Evolutionary conservation across 768 basidiomycete species (phyloP), one percentile per base, ranked within the genome.

Genomic region (Phaeotremella skinneri): DNA sequence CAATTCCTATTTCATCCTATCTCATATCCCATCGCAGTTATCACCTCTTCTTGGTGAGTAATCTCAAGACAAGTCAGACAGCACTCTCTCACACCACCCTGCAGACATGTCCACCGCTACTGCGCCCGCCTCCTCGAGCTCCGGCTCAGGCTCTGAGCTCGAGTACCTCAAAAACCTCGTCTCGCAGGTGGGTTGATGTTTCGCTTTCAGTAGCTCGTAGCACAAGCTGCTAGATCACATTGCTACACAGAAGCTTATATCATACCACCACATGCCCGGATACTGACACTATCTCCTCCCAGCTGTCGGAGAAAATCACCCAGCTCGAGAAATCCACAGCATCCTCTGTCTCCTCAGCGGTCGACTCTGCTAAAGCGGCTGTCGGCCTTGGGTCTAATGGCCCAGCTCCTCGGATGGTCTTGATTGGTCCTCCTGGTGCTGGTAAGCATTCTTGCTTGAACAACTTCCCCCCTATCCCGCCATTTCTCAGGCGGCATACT

Each of bases 391-490:
- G 26, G 16, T n/a, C 52, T 20, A 30, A 41, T 4, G 55, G 82
- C 84, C 70, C 89, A 90, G 80, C 85, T 90, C 68, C 68, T 61
- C 83, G 94, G 49, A 87, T 94, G 67, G 91, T 99, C 69, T 83
- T 99, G 68, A 81, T 99, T 66, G 96, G 96, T 55, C 96, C 96
- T 60, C 96, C 96, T 43, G 96, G 96, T 69, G 90, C 96, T 73
- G 94, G 94, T 94, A 68, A 64, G 87, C 32, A 20, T 59, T 31
- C 48, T 52, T 25, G 42, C 31, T 47, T 50, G 31, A 26, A n/a
- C 47, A 13, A 42, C 20, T 37, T 45, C 49, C 41, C 25, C 55
- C 9, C 7, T 32, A 39, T 32, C 45, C 32, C 31, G 29, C 25
- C 63, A 39, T 26, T 49, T 17, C n/a, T 49, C 14, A 26, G 45